Evolutionary conservation across 257 asterid genomes (phyloP), one percentile per base, ranked within the genome.

Genomic region (Penstemon eatonii): DNA sequence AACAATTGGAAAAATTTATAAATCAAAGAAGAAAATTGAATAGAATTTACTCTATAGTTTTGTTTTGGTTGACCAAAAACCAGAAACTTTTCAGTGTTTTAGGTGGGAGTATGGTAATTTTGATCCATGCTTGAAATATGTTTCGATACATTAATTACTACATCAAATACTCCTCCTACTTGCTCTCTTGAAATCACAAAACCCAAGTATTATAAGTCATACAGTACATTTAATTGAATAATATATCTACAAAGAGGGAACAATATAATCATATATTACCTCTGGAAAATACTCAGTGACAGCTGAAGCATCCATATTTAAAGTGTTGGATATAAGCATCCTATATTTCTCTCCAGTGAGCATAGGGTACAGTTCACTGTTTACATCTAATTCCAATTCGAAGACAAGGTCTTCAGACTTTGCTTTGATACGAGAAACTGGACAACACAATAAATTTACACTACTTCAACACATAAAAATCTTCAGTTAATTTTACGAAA

Each of bases 401-500:
- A 65, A 50, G 19, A 37, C 70, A 3, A 19, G n/a, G 10, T 52
- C 47, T 25, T 51, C 60, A 10, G n/a, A 37, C 9, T 7, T 65
- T n/a, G 70, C 70, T 7, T 12, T 42, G 41, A 65, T 65, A 7
- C 70, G 60, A n/a, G 46, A 51, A 65, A 65, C 70, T 65, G 52
- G 2, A 65, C 33, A 65, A 37, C 46, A 52, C 9, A 1, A 8
- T 15, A 18, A 3, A 8, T 33, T 33, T 37, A 2, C 42, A 4
- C 56, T 10, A 33, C 19, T 49, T 44, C 12, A 19, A 46, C 18
- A 33, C 0, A 47, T 12, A 7, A 50, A 12, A 36, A 46, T n/a
- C 33, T 25, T 25, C 33, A 25, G 0, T 25, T 25, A 25, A 25
- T 25, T 25, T 25, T 25, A 63, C 15, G 7, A 65, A 33, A 65